Evolutionary conservation across 192 early-diverging fungal genomes (phyloP), one percentile per base, ranked within the genome.

Genomic region (Backusella morwellensis): DNA sequence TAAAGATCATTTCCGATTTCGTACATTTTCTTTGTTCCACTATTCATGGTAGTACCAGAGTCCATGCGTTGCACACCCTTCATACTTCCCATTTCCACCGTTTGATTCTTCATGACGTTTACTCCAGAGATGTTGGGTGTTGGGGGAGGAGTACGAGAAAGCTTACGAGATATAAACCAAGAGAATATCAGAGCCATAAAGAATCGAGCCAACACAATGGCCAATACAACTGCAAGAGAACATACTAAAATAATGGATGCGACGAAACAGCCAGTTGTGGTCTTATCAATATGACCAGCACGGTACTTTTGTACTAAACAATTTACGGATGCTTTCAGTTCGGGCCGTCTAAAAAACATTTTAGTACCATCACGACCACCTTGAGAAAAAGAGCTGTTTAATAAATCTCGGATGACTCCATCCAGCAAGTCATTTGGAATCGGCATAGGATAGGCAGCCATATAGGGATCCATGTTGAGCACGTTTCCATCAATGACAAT

Each of bases 401-500:
- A 32, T n/a, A 84, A 71, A 14, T 63, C 26, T 23, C 93, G 88
- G 78, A 94, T 90, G 23, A 89, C 76, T 35, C 83, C 71, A 82
- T 94, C 93, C 35, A 93, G 75, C 21, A 84, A 66, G 72, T 94
- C 93, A 59, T 81, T 74, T 3, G 68, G 36, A 35, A 83, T 74
- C 0, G 86, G 72, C 15, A 50, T 40, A 0, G 71, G 84, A 76
- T 85, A 76, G 8, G 78, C 79, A 5, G 63, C 29, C 63, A 91
- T 86, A 75, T 94, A 94, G 47, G 85, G 86, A 17, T 88, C 87
- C 70, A 95, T 78, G 75, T 95, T 93, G 59, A 95, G 76, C 2
- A 95, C 93, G 32, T 88, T 86, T 17, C 92, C 93, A 76, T 93
- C 90, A 78, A 93, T 85, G 19, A 93, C 93, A 84, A 93, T 85